Evolutionary conservation across 495 filamentous ascomycete genomes (phyloP), one percentile per base, ranked within the genome.

Genomic region (Aspergillus baeticus): DNA sequence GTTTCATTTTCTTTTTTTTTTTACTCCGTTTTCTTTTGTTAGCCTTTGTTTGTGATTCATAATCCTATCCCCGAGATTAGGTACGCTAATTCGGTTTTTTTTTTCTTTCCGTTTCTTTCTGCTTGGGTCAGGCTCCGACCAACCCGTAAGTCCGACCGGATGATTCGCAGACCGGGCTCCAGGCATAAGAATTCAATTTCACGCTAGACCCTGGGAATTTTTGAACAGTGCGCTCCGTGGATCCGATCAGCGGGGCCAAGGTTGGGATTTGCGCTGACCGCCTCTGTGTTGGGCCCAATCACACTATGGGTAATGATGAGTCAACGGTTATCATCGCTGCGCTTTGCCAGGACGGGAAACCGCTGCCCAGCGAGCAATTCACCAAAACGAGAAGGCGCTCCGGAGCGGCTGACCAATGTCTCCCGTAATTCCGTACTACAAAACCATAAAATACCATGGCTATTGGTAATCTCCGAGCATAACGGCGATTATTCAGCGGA

Each of bases 101-200:
- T 56, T 50, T 58, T 50, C 43, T 50, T 29, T 51, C 34, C 20
- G 26, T 13, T 57, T 42, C 21, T 51, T 48, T 54, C 21, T 22
- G 23, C 39, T 37, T 43, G 36, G 26, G n/a, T 44, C 55, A 45
- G 39, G 22, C 52, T 53, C 51, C 54, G 45, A 51, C 22, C 44
- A 38, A 39, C 51, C 37, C 43, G 31, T 60, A 56, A 58, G 52
- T 55, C 55, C 58, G 52, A 55, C 45, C 23, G 50, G 51, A 39
- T 46, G 57, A 60, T 63, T 49, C 46, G 46, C 46, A 37, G 17
- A 18, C 46, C 46, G 33, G 33, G 10, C 20, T 23, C 21, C 48
- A 41, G 48, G 48, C 48, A 51, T 51, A 51, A 51, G 26, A 37
- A 37, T 18, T 41, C 17, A 44, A 53, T 51, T 54, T 21, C n/a